Conservation (phyloP, 768 basidiomycete species). For the Suillus placidus region DNA sequence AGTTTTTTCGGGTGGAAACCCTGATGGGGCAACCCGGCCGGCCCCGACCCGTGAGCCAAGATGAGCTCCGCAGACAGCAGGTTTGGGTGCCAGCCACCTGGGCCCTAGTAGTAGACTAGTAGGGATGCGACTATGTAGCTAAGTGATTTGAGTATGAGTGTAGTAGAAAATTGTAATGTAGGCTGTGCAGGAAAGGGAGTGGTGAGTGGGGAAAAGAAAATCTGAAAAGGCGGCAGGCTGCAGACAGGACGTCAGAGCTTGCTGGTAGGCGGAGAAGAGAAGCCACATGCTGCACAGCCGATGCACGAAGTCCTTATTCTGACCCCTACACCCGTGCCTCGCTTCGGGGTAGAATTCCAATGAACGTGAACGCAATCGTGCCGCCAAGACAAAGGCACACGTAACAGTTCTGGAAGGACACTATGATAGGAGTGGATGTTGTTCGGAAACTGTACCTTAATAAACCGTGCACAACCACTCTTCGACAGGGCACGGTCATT, state of each 20-base stretch:
- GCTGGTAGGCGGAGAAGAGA: neutral
- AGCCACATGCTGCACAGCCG: neutral
- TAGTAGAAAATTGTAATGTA: neutral
- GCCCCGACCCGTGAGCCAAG: neutral
- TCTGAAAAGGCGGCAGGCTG: neutral
- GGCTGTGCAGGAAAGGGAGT: neutral
- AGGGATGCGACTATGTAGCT: neutral
- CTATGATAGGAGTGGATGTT: slow-evolving; percentile 61
- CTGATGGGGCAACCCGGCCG: neutral
- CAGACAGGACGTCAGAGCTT: neutral
- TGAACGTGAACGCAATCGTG: slow-evolving; percentile 58
- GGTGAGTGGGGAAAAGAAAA: neutral
- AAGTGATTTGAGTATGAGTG: neutral
- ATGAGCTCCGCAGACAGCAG: too few species aligned
- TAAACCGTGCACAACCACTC: slow-evolving; percentile 45
- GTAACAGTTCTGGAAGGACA: slow-evolving; percentile 50
- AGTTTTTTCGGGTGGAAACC: neutral
- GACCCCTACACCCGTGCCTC: neutral
- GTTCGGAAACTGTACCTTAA: slow-evolving; percentile 54
- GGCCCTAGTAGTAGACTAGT: too few species aligned
- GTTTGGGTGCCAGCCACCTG: too few species aligned
- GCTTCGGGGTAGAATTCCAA: slow-evolving; percentile 12
- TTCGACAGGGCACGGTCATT: slow-evolving; percentile 40
- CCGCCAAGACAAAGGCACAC: slow-evolving; percentile 69
- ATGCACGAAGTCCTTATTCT: neutral